Conservation (phyloP, 371 early-diverging fungal species). For the Lichtheimia ramosa region DNA sequence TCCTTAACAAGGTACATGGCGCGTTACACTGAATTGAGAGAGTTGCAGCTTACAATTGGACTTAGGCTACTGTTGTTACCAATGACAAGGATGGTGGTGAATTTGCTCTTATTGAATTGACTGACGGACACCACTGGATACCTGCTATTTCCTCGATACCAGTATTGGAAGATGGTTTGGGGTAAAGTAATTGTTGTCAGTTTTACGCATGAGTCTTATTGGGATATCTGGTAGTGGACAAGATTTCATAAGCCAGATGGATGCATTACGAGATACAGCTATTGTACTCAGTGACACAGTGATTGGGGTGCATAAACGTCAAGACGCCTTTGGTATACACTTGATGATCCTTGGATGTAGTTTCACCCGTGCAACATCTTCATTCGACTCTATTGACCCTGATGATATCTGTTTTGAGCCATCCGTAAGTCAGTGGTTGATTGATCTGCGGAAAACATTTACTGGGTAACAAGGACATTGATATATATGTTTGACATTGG, state of each 20-base stretch:
- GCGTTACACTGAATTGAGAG: no score
- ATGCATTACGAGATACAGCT: neutral
- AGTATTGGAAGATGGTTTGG: neutral
- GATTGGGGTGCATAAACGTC: neutral
- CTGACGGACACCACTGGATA: constrained; percentile 1
- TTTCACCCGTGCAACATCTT: neutral
- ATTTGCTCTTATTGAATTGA: neutral
- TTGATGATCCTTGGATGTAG: neutral
- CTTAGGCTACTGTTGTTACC: neutral
- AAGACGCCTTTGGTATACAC: neutral
- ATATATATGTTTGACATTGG: neutral
- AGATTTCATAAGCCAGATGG: neutral
- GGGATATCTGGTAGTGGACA: neutral
- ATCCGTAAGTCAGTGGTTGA: neutral
- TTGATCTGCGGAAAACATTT: neutral
- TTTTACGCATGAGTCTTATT: no score
- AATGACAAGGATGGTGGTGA: neutral
- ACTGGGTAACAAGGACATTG: neutral
- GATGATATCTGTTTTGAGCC: neutral
- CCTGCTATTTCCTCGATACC: neutral
- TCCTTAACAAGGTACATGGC: no score
- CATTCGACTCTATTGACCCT: neutral
- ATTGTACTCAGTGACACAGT: neutral
- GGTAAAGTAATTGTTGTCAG: neutral
- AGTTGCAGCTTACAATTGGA: no score